phyloP scores from a whole-genome alignment of 2,329 filamentous ascomycete species.

The Helotiales sp. region DNA sequence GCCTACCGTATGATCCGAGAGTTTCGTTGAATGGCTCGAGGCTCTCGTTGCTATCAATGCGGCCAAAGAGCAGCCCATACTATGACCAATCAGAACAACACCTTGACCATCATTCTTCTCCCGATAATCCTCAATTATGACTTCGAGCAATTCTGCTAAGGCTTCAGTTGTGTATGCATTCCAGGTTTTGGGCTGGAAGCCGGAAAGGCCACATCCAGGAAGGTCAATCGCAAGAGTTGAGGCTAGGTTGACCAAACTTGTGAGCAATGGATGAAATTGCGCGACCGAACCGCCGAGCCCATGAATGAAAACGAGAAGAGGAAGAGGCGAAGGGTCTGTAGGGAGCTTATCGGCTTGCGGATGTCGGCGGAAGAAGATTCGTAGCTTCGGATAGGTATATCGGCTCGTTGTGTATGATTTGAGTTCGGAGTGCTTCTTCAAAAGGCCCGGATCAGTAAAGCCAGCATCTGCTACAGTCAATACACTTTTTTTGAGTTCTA shows the following conservation, averaged over 20 bases:
- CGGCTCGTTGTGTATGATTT: slow-evolving; percentile 72
- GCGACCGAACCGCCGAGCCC: slow-evolving; percentile 90
- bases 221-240: slow-evolving; percentile 88
- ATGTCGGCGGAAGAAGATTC: slow-evolving; percentile 84
- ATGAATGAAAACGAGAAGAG: slow-evolving; percentile 88
- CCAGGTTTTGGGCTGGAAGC: slow-evolving; percentile 73
- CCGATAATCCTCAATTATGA: slow-evolving; percentile 74
- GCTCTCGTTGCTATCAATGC: slow-evolving; percentile 66
- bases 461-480: slow-evolving; percentile 35
- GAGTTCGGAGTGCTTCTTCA: slow-evolving; percentile 76
- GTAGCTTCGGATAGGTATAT: slow-evolving; percentile 73
- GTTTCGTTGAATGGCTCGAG: slow-evolving; percentile 54
- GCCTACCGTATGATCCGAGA: slow-evolving; percentile 72
- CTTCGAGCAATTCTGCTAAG: slow-evolving; percentile 74
- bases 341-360: slow-evolving; percentile 83
- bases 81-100: slow-evolving; percentile 84
- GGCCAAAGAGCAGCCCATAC: slow-evolving; percentile 83
- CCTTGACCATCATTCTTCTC: slow-evolving; percentile 69
- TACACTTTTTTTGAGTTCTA: slow-evolving; percentile 13
- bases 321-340: slow-evolving; percentile 72
- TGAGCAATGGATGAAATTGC: slow-evolving; percentile 83
- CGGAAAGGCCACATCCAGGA: slow-evolving; percentile 85
- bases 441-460: slow-evolving; percentile 70
- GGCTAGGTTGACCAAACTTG: slow-evolving; percentile 80
- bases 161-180: slow-evolving; percentile 80